A percentile compares a stretch with the other conserved stretches of the same genome.
Evolutionary conservation across 2,329 filamentous ascomycete species (phyloP).

Genomic region (Venturia carpophila): DNA sequence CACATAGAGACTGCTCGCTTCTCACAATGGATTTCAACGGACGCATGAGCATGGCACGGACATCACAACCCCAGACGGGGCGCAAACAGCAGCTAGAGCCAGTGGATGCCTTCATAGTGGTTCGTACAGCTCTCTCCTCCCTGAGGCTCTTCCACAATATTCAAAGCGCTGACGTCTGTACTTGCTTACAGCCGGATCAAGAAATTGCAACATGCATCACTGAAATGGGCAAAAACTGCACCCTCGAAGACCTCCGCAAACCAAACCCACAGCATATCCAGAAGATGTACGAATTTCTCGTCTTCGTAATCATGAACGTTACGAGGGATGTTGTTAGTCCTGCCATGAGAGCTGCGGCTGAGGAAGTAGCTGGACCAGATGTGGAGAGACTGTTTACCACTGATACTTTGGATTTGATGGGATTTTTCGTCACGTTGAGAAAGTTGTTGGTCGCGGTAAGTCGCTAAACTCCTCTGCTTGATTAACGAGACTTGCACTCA

Average conservation of each 20-base stretch:
- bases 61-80: slow-evolving; percentile 34
- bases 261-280: slow-evolving; percentile 92
- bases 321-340: slow-evolving; percentile 91
- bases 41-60: slow-evolving; percentile 44
- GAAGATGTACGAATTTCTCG: slow-evolving; percentile 97
- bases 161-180: background rate
- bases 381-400: slow-evolving; percentile 68
- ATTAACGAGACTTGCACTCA: background rate
- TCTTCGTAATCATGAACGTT: slow-evolving; percentile 85
- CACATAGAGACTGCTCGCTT: background rate
- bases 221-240: slow-evolving; percentile 89
- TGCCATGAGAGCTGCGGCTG: slow-evolving; percentile 84
- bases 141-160: background rate
- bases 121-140: slow-evolving; percentile 24
- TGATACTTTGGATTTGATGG: slow-evolving; percentile 91
- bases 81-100: slow-evolving; percentile 32
- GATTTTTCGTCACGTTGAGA: slow-evolving; percentile 80
- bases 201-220: slow-evolving; percentile 97
- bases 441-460: slow-evolving; percentile 62
- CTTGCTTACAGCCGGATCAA: slow-evolving; percentile 45
- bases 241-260: slow-evolving; percentile 78
- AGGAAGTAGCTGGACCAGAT: slow-evolving; percentile 77
- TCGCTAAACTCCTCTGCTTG: background rate
- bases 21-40: slow-evolving; percentile 40
- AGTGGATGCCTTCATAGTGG: slow-evolving; percentile 46